Conservation (phyloP, 495 filamentous ascomycete genomes). For the Friedmanniomyces endolithicus region DNA sequence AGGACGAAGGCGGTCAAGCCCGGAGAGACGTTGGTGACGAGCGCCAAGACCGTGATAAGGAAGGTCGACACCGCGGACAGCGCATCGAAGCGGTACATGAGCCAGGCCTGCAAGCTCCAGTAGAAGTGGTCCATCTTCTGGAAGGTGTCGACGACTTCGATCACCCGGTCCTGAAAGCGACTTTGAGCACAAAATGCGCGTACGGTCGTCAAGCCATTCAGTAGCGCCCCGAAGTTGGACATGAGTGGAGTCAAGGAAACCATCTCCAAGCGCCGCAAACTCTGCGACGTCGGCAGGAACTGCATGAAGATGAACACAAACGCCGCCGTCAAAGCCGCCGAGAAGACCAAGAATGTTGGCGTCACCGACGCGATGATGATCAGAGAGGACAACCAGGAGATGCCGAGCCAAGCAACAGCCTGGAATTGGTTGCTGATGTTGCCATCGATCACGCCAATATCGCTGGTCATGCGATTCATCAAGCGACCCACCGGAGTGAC, state of each 20-base stretch:
- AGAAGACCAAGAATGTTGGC: constrained; percentile 59
- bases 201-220: constrained; percentile 70
- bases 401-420: constrained; percentile 46
- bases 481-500: constrained; percentile 69
- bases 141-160: constrained; percentile 65
- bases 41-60: constrained; percentile 52
- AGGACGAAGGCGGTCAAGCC: constrained; percentile 69
- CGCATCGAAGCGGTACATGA: constrained; percentile 63
- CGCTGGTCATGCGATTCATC: constrained; percentile 77
- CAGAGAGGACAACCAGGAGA: constrained; percentile 60
- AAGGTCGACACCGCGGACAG: constrained; percentile 62
- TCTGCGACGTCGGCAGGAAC: constrained; percentile 74
- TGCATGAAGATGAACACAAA: constrained; percentile 58
- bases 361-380: constrained; percentile 63
- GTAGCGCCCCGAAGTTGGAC: constrained; percentile 71
- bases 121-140: constrained; percentile 92
- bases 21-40: constrained; percentile 55
- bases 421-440: constrained; percentile 60
- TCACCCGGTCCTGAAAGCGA: constrained; percentile 63
- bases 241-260: constrained; percentile 70
- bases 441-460: constrained; percentile 73
- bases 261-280: constrained; percentile 68
- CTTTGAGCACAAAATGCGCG: constrained; percentile 60
- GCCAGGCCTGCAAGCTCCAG: constrained; percentile 73
- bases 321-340: constrained; percentile 44